Evolutionary conservation across 2,329 filamentous ascomycete genomes (phyloP), one percentile per base, ranked within the genome.

Genomic region (Onygenales sp.): DNA sequence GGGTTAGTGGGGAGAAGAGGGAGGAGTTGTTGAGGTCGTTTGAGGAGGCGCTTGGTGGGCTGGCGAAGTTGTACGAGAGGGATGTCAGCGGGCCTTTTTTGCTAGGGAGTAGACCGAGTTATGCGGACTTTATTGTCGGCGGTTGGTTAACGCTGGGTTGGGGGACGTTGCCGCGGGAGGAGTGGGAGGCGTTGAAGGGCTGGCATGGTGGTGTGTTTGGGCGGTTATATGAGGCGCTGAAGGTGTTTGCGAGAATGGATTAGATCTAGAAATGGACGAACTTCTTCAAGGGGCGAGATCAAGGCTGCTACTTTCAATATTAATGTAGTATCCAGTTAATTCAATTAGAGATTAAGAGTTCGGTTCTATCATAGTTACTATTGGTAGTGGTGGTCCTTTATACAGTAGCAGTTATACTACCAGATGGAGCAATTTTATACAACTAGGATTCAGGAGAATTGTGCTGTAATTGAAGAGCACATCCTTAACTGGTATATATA

Each of bases 111-210:
- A 60, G 58, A 60, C 69, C 72, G 1, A 75, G 61, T 44, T 81
- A 82, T 67, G 79, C 78, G 1, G 81, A 83, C 59, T 60, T 81
- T 0, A 79, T 82, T 36, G 73, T 83, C 0, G 80, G 79, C 1
- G 78, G 67, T 0, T 83, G 80, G 80, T 53, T 83, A 62, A 68
- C 70, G 5, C 77, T 80, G 73, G 58, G 74, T 51, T 56, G 59
- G 3, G 61, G 42, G 11, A 70, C 67, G 31, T 60, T 81, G 52
- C 73, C 72, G 0, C 51, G 59, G 52, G 55, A 59, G 2, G 78
- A 81, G 54, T 81, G 77, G 78, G 60, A 74, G 55, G 65, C 72
- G 51, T 55, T 78, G 9, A 67, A 60, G 46, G 57, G 61, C 0
- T 83, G 79, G 76, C 73, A 82, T 60, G 69, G 57, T 1, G 78